Percentiles rank a stretch among this genome's conserved stretches.
Conservation (phyloP, 768 basidiomycete genomes). For the Leccinellum rugosiceps region DNA sequence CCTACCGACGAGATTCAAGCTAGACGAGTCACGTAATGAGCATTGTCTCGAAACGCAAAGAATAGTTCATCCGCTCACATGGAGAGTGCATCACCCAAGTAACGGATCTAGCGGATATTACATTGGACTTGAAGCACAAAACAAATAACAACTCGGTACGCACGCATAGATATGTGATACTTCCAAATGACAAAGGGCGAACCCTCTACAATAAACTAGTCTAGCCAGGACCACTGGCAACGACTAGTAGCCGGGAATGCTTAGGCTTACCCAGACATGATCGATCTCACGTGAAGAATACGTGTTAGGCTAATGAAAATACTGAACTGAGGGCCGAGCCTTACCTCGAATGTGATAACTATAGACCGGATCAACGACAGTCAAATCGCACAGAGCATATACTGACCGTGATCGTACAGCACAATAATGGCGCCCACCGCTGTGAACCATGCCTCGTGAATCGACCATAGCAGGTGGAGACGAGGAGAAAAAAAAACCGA, state of each 20-base stretch:
- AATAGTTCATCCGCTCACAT: slow-evolving; percentile 8
- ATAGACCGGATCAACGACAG: background rate
- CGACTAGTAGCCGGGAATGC: background rate
- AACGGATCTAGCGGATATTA: slow-evolving; percentile 16
- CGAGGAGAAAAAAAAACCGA: background rate
- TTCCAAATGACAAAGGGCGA: background rate
- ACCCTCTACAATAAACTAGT: background rate
- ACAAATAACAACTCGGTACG: background rate
- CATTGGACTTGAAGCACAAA: background rate
- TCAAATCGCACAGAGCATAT: background rate
- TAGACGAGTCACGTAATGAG: background rate
- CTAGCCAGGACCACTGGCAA: background rate
- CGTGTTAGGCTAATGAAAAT: background rate
- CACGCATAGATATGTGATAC: slow-evolving; percentile 9
- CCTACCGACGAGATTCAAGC: slow-evolving; percentile 15
- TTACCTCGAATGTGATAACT: slow-evolving; percentile 20
- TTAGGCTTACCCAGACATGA: slow-evolving; percentile 18
- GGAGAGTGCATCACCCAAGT: slow-evolving; percentile 18
- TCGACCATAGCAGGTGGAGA: background rate
- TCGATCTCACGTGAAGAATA: slow-evolving; percentile 7
- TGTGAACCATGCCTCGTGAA: slow-evolving; percentile 3
- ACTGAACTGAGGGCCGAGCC: background rate
- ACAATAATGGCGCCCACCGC: slow-evolving; percentile 8
- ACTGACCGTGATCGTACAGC: slow-evolving; percentile 22
- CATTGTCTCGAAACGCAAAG: background rate